These are phyloP conservation scores for Neopestalotiopsis sp. DNA, from an alignment of 2,329 filamentous ascomycete species.

Conservation along the genomic window DNA sequence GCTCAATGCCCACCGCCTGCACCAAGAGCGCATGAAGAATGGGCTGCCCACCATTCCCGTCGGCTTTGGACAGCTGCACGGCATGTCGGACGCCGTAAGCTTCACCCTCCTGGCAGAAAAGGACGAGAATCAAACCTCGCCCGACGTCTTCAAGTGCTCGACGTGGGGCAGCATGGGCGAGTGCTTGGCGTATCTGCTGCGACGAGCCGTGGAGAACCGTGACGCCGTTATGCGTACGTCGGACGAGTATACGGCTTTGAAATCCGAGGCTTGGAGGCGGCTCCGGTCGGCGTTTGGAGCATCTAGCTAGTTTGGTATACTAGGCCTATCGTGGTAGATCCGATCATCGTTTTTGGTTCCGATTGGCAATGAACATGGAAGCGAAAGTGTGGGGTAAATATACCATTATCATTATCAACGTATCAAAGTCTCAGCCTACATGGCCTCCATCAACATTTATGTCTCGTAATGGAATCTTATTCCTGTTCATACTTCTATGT, in stretches of 20 bases:
- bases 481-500: neutral
- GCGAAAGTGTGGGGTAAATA: conserved; percentile 1
- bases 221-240: conserved; percentile 36
- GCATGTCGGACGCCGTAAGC: conserved; percentile 63
- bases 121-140: conserved; percentile 26
- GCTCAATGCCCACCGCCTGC: conserved; percentile 48
- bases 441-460: neutral
- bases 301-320: conserved; percentile 1
- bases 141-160: conserved; percentile 45
- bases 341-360: neutral
- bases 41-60: conserved; percentile 41
- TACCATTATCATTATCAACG: neutral
- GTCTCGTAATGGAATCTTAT: conserved; percentile 1
- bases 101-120: conserved; percentile 50
- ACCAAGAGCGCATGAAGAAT: conserved; percentile 43
- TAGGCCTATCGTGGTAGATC: neutral
- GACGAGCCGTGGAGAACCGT: conserved; percentile 44
- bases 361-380: neutral
- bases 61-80: conserved; percentile 58
- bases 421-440: neutral
- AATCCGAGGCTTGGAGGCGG: conserved; percentile 22
- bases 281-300: conserved; percentile 12
- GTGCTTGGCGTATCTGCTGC: conserved; percentile 43
- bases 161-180: conserved; percentile 45
- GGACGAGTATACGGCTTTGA: conserved; percentile 34